Conservation (phyloP, 78 protist species). For the Dictyostelium capitatum region DNA sequence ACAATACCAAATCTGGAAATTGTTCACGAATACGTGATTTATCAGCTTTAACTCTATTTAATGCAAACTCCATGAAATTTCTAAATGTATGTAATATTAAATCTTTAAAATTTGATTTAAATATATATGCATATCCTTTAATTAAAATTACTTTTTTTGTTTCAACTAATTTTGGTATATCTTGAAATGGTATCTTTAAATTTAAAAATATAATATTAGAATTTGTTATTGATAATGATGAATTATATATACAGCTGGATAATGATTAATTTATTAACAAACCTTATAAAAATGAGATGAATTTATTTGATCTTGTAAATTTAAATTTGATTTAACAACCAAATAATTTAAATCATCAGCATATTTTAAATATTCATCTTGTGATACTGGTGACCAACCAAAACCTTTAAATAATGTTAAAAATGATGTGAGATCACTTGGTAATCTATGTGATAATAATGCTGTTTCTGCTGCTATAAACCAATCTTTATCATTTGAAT, state of each 20-base stretch:
- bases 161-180: constrained; percentile 30
- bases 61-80: constrained; percentile 24
- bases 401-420: constrained; percentile 8
- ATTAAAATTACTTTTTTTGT: constrained; percentile 17
- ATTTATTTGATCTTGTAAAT: not conserved
- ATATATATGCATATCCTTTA: constrained; percentile 26
- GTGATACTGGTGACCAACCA: constrained; percentile 27
- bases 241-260: not conserved
- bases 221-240: not conserved
- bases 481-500: constrained; percentile 47
- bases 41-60: constrained; percentile 14
- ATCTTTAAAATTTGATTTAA: constrained; percentile 1
- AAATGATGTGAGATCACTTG: not conserved
- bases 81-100: not conserved
- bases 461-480: constrained; percentile 23
- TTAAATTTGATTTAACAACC: not conserved
- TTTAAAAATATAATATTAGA: not conserved
- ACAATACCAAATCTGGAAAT: constrained; percentile 13
- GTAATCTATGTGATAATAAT: constrained; percentile 8
- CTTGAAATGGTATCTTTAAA: constrained; percentile 50
- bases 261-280: not conserved
- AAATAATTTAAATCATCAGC: not conserved
- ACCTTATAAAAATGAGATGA: constrained; percentile 1
- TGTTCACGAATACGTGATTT: not conserved
- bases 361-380: constrained; percentile 14